Percentiles rank a stretch among this genome's conserved stretches.
Conservation (phyloP, 441 rosid species). For the Dalechampia spathulata region DNA sequence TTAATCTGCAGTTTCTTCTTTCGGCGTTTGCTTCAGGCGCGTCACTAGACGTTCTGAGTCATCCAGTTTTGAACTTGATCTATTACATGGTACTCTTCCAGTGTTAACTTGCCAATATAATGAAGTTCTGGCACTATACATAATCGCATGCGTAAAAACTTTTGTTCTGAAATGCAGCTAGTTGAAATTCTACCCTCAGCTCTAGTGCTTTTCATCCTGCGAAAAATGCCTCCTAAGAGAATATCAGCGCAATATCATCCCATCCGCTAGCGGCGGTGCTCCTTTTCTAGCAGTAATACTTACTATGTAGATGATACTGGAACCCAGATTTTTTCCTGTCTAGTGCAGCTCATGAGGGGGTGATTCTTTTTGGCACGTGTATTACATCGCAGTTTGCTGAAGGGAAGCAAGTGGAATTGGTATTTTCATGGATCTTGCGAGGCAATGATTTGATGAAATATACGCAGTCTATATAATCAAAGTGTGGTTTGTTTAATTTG, state of each 20-base stretch:
- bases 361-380: too few relatives aligned
- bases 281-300: too few relatives aligned
- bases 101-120: neutral
- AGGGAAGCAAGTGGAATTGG: too few relatives aligned
- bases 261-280: conserved; percentile 23
- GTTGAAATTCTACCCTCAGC: conserved; percentile 63
- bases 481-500: too few relatives aligned
- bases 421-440: too few relatives aligned
- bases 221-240: conserved; percentile 61
- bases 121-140: neutral
- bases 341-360: too few relatives aligned
- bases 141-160: neutral
- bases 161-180: conserved; percentile 23
- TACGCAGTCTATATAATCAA: too few relatives aligned
- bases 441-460: too few relatives aligned
- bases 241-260: conserved; percentile 52
- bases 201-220: conserved; percentile 49
- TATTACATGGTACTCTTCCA: conserved; percentile 41
- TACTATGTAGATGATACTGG: too few relatives aligned
- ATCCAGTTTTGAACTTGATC: conserved; percentile 59
- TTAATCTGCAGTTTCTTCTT: conserved; percentile 36
- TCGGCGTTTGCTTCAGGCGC: conserved; percentile 57
- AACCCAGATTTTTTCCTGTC: too few relatives aligned
- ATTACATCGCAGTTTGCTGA: too few relatives aligned
- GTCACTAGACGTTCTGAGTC: conserved; percentile 57